phyloP scores from a whole-genome alignment of 192 early-diverging fungal species.

The Allomyces javanicus region DNA sequence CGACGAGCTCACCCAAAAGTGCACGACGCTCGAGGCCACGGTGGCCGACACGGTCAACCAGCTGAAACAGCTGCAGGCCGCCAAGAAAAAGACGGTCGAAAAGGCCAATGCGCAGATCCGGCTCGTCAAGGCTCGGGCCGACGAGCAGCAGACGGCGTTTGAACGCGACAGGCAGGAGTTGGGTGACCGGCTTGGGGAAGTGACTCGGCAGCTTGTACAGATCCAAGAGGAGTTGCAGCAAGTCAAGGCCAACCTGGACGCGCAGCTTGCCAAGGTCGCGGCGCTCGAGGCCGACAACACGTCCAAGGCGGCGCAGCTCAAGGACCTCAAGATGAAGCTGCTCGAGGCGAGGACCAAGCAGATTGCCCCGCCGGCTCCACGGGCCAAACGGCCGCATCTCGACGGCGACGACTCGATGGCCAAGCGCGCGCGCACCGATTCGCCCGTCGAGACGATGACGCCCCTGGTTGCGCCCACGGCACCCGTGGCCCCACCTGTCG shows the following conservation, averaged over 20 bases:
- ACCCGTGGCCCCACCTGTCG: background rate
- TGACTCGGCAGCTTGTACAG: background rate
- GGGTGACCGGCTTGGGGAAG: background rate
- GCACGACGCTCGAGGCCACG: background rate
- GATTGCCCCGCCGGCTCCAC: background rate
- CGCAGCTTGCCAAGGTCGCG: background rate
- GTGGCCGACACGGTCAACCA: background rate
- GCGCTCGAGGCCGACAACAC: background rate
- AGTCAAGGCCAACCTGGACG: background rate
- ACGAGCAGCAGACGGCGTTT: background rate
- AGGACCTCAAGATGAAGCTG: background rate
- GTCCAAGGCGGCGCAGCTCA: background rate
- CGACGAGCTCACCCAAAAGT: background rate
- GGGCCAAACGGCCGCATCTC: background rate
- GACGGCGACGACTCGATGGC: background rate
- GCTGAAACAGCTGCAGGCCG: background rate
- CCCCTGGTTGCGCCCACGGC: background rate
- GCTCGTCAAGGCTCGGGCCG: background rate
- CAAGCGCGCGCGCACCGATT: no score
- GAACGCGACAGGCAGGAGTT: background rate
- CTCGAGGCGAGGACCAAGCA: background rate
- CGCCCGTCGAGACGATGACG: background rate
- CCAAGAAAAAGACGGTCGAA: background rate
- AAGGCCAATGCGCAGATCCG: background rate
- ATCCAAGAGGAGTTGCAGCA: background rate